Evolutionary conservation across 1,139 yeast species (phyloP), one percentile per base, ranked within the genome.

Genomic region (Candida mesenterica): DNA sequence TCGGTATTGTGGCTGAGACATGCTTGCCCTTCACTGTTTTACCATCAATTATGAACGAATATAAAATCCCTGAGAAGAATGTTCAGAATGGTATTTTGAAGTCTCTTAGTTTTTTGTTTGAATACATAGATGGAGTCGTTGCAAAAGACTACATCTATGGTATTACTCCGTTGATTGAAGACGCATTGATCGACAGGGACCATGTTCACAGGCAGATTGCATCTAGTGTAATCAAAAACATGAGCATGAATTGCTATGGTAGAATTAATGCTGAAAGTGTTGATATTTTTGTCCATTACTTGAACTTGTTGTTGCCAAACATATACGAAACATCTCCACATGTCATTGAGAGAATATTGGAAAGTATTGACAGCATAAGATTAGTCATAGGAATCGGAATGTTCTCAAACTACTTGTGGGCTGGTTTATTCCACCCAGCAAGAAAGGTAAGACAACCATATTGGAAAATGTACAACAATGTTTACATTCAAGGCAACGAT

Each of bases 21-120:
- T 92, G 98, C 62, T 79, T 87, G 0, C 97, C 98, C 0, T 92
- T 87, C 58, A 87, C 97, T 0, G 96, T 92, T 0, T 61, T 94
- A n/a, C 98, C 99, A 0, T 96, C 96, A 0, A 66, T 94, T 30
- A 87, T 94, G 96, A 90, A 92, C 57, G 98, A 92, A 56, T 94
- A 92, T 54, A 72, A 95, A 36, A 85, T 86, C 4, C 97, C 96
- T 0, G 97, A 92, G 46, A 79, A 82, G 39, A 90, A 90, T 52
- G 97, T 92, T 5, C 97, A 92, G 55, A 92, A 92, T 56, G 98
- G 98, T 66, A 89, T 92, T 4, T 65, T 94, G 46, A 94, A 94
- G 53, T 89, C 97, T 0, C 65, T 90, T 66, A 75, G 96, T n/a
- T 94, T 94, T 51, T 71, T 92, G 74, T 88, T 92, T 61, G 98